Conservation (phyloP, 31 red algal species). For the Asparagopsis taxiformis region DNA sequence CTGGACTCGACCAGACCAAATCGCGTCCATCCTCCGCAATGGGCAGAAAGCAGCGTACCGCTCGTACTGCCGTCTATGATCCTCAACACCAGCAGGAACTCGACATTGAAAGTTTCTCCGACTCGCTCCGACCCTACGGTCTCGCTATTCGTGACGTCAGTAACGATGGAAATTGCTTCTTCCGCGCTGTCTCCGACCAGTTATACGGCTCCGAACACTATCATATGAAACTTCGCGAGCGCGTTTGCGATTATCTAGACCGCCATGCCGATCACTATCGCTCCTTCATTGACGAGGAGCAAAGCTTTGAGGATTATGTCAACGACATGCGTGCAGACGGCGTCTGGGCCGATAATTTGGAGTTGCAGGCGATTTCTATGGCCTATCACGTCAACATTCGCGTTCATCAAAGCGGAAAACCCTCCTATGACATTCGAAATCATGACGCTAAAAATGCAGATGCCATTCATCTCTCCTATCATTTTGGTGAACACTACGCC, state of each 20-base stretch:
- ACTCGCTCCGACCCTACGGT: slow-evolving; percentile 22
- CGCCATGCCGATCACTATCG: slow-evolving; percentile 44
- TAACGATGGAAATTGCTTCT: slow-evolving; percentile 87
- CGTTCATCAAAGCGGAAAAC: slow-evolving; percentile 76
- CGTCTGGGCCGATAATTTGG: slow-evolving; percentile 80
- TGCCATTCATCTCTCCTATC: slow-evolving; percentile 73
- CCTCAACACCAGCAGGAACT: slow-evolving; percentile 30
- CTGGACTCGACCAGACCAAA: neutral
- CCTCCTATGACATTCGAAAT: slow-evolving; percentile 84
- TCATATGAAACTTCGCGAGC: slow-evolving; percentile 53
- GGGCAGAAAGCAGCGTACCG: slow-evolving; percentile 8
- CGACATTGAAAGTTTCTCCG: slow-evolving; percentile 49
- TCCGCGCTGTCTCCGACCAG: slow-evolving; percentile 87
- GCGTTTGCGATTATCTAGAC: slow-evolving; percentile 59
- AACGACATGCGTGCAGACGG: slow-evolving; percentile 64
- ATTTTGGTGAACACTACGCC: slow-evolving; percentile 81
- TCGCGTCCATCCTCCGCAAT: neutral
- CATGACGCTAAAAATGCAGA: slow-evolving; percentile 40
- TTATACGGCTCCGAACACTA: slow-evolving; percentile 58
- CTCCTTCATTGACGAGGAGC: slow-evolving; percentile 55
- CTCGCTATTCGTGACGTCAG: slow-evolving; percentile 73
- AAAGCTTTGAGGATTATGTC: slow-evolving; percentile 69
- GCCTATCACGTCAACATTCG: slow-evolving; percentile 71
- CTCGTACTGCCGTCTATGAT: neutral
- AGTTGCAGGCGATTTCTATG: slow-evolving; percentile 78